Evolutionary conservation across 768 basidiomycete species (phyloP).

Genomic region (Amylocystis lapponica): DNA sequence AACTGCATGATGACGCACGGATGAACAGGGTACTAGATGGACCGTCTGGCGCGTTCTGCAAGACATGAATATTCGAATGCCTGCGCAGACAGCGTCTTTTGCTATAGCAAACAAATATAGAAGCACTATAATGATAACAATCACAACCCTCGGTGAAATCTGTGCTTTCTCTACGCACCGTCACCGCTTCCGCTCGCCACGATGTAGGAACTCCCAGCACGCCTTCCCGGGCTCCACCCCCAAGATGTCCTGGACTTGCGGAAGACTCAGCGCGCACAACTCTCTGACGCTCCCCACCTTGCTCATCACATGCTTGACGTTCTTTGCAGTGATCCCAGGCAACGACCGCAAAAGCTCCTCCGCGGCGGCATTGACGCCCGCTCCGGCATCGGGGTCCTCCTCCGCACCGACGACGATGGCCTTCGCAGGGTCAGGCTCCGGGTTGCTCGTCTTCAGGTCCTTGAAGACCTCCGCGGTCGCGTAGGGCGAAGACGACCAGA

Average conservation of each 20-base stretch:
- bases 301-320: slow-evolving; percentile 78
- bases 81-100: no score
- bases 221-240: slow-evolving; percentile 77
- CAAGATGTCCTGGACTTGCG: slow-evolving; percentile 64
- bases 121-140: no score
- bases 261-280: slow-evolving; percentile 58
- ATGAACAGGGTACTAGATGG: no score
- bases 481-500: slow-evolving; percentile 97
- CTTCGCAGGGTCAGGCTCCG: slow-evolving; percentile 73
- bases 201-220: slow-evolving; percentile 80
- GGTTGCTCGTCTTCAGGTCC: slow-evolving; percentile 76
- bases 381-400: slow-evolving; percentile 60
- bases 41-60: no score
- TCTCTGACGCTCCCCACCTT: slow-evolving; percentile 74
- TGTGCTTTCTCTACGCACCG: neutral
- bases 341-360: slow-evolving; percentile 80
- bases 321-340: slow-evolving; percentile 83
- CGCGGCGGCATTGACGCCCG: slow-evolving; percentile 65
- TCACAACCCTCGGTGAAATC: no score
- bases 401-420: slow-evolving; percentile 82
- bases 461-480: slow-evolving; percentile 88
- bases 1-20: no score
- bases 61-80: no score
- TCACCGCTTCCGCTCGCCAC: slow-evolving; percentile 41
- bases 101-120: no score